Evolutionary conservation across 495 filamentous ascomycete genomes (phyloP).

Genomic region (Penicillium macrosclerotiorum): DNA sequence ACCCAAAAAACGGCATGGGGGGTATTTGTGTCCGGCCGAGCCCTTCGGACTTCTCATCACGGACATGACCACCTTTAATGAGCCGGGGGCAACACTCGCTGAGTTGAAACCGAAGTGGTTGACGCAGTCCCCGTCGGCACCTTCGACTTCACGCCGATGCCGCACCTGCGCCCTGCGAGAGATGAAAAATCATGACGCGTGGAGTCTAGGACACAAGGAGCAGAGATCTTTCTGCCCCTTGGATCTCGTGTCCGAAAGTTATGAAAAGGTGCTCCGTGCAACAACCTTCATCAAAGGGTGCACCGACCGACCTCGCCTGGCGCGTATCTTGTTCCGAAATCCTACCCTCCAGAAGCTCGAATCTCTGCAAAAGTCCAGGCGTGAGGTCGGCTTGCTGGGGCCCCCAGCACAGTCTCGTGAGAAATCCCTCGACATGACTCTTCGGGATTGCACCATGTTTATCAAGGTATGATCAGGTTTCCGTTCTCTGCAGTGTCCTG

Average conservation of each 20-base stretch:
- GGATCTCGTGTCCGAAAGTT: conserved; percentile 47
- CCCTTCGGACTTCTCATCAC: conserved; percentile 69
- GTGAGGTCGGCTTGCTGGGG: conserved; percentile 39
- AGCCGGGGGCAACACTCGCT: conserved; percentile 49
- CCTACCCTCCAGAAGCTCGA: conserved; percentile 33
- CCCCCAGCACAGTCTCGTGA: conserved; percentile 29
- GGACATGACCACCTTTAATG: conserved; percentile 65
- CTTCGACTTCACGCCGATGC: conserved; percentile 62
- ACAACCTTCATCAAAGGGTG: conserved; percentile 37
- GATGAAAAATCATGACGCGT: conserved; percentile 44
- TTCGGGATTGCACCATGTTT: conserved; percentile 86
- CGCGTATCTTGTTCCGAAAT: conserved; percentile 36
- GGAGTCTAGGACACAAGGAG: conserved; percentile 21
- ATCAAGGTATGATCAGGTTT: conserved; percentile 52
- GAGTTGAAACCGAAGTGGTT: conserved; percentile 98
- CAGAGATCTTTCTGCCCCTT: conserved; percentile 55
- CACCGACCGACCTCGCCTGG: conserved; percentile 34
- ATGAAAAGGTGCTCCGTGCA: conserved; percentile 36
- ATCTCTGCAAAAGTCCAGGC: conserved; percentile 31
- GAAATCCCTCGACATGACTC: conserved; percentile 70
- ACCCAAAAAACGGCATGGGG: conserved; percentile 48
- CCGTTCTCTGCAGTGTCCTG: background rate
- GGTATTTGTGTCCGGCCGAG: conserved; percentile 58
- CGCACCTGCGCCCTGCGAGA: conserved; percentile 81
- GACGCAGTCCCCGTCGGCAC: conserved; percentile 75